phyloP scores from a whole-genome alignment of 805 yeast genomes.

The Zygosaccharomyces bailii region DNA sequence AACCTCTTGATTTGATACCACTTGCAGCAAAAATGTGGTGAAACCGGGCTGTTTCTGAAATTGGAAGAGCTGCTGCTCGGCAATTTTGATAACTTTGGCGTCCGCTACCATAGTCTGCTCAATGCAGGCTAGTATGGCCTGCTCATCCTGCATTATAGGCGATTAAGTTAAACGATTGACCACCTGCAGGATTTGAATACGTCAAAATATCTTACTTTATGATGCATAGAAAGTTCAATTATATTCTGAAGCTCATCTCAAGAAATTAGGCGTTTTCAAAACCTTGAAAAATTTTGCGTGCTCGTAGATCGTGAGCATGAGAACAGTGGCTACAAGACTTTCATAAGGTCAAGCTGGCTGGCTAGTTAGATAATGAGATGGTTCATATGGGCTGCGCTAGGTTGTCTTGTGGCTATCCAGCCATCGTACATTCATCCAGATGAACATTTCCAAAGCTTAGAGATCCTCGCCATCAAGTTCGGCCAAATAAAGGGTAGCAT shows the following conservation, averaged over 20 bases:
- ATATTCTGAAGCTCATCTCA: constrained; percentile 7
- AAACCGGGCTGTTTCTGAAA: constrained; percentile 58
- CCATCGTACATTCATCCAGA: constrained; percentile 95
- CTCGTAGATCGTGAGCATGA: constrained; percentile 1
- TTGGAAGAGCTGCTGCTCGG: constrained; percentile 49
- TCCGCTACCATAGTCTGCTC: constrained; percentile 55
- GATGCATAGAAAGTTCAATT: neutral
- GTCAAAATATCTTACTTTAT: neutral
- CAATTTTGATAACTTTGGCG: constrained; percentile 46
- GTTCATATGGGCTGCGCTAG: constrained; percentile 11
- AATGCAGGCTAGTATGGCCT: constrained; percentile 47
- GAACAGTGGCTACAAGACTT: neutral
- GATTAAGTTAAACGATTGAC: neutral
- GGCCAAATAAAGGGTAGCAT: constrained; percentile 29
- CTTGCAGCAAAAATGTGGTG: constrained; percentile 50
- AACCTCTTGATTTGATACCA: constrained; percentile 44
- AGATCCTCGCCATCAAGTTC: constrained; percentile 45
- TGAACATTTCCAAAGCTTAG: constrained; percentile 92
- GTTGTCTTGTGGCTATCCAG: constrained; percentile 56
- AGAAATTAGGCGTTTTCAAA: neutral
- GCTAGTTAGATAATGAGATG: neutral
- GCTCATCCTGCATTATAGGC: constrained; percentile 41
- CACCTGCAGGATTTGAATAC: neutral
- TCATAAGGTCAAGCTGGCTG: neutral
- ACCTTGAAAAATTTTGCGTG: constrained; percentile 2